Percentiles rank a stretch among this genome's conserved stretches.
phyloP scores from a whole-genome alignment of 2,329 filamentous ascomycete genomes.

The Onygenales sp. region DNA sequence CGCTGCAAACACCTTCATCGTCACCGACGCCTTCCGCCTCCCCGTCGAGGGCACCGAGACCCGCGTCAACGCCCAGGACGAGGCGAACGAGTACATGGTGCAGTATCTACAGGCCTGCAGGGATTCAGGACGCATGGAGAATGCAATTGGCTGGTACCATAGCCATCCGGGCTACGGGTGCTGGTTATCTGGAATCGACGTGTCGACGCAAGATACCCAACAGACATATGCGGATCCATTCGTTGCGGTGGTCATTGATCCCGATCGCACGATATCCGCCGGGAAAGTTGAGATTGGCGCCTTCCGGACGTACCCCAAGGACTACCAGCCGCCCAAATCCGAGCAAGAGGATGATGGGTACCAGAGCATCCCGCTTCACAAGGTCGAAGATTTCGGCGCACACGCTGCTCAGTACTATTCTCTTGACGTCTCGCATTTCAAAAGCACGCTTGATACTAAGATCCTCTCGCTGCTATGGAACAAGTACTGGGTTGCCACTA shows the following conservation, averaged over 20 bases:
- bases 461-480: slow-evolving; percentile 90
- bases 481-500: slow-evolving; percentile 81
- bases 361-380: slow-evolving; percentile 72
- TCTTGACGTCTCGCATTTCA: slow-evolving; percentile 87
- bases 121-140: slow-evolving; percentile 70
- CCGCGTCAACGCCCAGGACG: slow-evolving; percentile 86
- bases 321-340: slow-evolving; percentile 51
- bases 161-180: slow-evolving; percentile 96
- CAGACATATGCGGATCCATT: slow-evolving; percentile 85
- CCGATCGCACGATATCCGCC: slow-evolving; percentile 85
- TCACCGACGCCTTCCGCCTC: slow-evolving; percentile 87
- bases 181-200: slow-evolving; percentile 95
- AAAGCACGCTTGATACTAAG: slow-evolving; percentile 79
- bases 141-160: slow-evolving; percentile 97
- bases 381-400: slow-evolving; percentile 91
- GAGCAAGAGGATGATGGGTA: slow-evolving; percentile 35
- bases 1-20: slow-evolving; percentile 69
- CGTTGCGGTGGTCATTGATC: slow-evolving; percentile 91
- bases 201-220: slow-evolving; percentile 75
- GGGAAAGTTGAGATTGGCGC: slow-evolving; percentile 97
- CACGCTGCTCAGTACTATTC: slow-evolving; percentile 86
- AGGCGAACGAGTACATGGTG: slow-evolving; percentile 96
- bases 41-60: slow-evolving; percentile 99
- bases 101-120: slow-evolving; percentile 69
- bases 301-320: slow-evolving; percentile 79